phyloP scores from a whole-genome alignment of 2,329 filamentous ascomycete species.

The Penicillium sp. region DNA sequence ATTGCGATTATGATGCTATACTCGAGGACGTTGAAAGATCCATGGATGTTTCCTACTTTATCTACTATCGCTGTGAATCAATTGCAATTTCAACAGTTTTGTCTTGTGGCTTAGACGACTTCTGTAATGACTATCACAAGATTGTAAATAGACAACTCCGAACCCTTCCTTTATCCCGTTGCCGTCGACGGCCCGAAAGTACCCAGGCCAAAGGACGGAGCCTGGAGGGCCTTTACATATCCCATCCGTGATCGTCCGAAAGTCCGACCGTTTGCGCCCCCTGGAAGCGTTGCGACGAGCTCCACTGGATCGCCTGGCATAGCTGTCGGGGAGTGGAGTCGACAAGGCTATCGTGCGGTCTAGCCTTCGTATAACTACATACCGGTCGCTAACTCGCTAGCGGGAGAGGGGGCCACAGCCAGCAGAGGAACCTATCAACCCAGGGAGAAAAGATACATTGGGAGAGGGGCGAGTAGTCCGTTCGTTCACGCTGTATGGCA shows the following conservation, averaged over 20 bases:
- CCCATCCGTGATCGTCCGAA: constrained; percentile 5
- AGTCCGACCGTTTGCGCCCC: constrained; percentile 5
- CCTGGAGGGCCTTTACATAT: not conserved
- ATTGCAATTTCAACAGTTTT: not conserved
- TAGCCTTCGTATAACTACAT: constrained; percentile 3
- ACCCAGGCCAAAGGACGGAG: not conserved
- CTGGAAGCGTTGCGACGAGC: not conserved
- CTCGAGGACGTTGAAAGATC: not conserved
- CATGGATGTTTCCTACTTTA: not conserved
- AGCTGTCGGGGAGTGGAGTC: not conserved
- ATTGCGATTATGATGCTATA: not conserved
- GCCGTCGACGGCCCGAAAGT: not conserved
- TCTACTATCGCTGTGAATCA: not conserved
- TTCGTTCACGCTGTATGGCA: not conserved
- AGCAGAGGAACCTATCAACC: not conserved
- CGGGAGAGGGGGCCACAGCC: not conserved
- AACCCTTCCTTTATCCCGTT: not conserved
- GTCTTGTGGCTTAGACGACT: not conserved
- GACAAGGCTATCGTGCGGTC: constrained; percentile 7
- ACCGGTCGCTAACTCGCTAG: not conserved
- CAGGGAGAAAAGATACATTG: not conserved
- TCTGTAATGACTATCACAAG: not conserved
- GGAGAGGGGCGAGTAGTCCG: not conserved
- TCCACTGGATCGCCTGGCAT: constrained; percentile 9
- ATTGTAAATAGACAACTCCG: not conserved